A percentile compares a stretch with the other conserved stretches of the same genome.
phyloP scores from a whole-genome alignment of 495 filamentous ascomycete genomes.

The Neurospora sp. region DNA sequence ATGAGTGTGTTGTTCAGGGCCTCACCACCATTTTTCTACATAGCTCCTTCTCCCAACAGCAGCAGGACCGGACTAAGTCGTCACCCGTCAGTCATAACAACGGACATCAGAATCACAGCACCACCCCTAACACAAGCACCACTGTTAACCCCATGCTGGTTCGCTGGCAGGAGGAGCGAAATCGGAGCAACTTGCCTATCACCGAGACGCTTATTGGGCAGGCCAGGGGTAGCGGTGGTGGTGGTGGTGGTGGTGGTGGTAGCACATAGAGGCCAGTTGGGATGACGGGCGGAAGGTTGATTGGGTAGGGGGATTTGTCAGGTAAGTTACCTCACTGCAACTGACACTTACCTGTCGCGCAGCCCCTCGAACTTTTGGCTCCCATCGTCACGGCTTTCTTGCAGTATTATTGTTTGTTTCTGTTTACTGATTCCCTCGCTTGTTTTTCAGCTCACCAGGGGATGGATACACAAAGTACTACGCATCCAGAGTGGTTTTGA shows the following conservation, averaged over 20 bases:
- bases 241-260: background rate
- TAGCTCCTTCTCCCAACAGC: background rate
- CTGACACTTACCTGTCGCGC: background rate
- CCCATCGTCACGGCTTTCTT: background rate
- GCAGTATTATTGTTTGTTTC: background rate
- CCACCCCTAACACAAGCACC: background rate
- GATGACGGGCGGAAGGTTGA: background rate
- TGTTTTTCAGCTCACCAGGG: background rate
- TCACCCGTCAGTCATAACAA: conserved; percentile 1
- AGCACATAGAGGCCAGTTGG: background rate
- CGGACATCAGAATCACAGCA: background rate
- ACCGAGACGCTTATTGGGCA: conserved; percentile 21
- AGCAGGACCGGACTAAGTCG: background rate
- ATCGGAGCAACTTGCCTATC: conserved; percentile 28
- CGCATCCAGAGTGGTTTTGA: background rate
- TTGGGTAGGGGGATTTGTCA: background rate
- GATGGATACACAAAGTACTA: background rate
- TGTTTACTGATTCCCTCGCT: background rate
- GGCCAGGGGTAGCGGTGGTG: background rate
- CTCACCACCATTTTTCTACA: background rate
- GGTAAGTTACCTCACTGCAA: background rate
- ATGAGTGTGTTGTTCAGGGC: background rate
- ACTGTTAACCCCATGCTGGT: conserved; percentile 22
- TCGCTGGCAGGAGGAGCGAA: conserved; percentile 26
- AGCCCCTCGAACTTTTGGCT: too few species aligned